phyloP scores from a whole-genome alignment of 805 yeast genomes.

The Candida loeiensis region DNA sequence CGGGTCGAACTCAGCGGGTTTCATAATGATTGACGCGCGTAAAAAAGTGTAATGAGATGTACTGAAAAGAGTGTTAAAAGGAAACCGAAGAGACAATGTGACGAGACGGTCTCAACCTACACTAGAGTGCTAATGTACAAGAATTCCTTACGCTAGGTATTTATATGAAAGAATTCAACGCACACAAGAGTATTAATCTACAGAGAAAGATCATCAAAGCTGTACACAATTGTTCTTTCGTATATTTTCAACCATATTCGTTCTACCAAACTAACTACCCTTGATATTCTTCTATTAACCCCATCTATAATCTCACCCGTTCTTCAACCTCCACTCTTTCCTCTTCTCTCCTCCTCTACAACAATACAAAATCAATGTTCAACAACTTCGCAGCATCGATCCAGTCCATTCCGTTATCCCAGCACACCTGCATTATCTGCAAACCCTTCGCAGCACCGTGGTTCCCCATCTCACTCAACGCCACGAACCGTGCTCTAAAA shows the following conservation, averaged over 20 bases:
- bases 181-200: no score
- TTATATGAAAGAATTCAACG: no score
- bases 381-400: slow-evolving; percentile 40
- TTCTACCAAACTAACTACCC: no score
- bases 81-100: neutral
- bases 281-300: no score
- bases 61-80: no score
- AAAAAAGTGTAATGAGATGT: neutral
- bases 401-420: slow-evolving; percentile 56
- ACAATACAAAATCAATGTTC: slow-evolving; percentile 43
- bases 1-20: slow-evolving; percentile 22
- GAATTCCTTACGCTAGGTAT: no score
- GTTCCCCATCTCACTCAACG: slow-evolving; percentile 42
- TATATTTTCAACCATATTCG: no score
- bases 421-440: slow-evolving; percentile 48
- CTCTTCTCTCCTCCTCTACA: slow-evolving; percentile 21
- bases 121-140: no score
- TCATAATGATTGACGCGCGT: slow-evolving; percentile 1
- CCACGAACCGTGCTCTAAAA: slow-evolving; percentile 37
- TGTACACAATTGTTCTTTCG: no score
- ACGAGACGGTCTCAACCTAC: no score
- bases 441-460: slow-evolving; percentile 42
- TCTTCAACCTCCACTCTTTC: neutral
- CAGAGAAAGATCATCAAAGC: no score
- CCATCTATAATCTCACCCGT: neutral